A percentile compares a stretch with the other conserved stretches of the same genome.
phyloP scores from a whole-genome alignment of 1,284 basidiomycete genomes.

The Ceratobasidium sp. region DNA sequence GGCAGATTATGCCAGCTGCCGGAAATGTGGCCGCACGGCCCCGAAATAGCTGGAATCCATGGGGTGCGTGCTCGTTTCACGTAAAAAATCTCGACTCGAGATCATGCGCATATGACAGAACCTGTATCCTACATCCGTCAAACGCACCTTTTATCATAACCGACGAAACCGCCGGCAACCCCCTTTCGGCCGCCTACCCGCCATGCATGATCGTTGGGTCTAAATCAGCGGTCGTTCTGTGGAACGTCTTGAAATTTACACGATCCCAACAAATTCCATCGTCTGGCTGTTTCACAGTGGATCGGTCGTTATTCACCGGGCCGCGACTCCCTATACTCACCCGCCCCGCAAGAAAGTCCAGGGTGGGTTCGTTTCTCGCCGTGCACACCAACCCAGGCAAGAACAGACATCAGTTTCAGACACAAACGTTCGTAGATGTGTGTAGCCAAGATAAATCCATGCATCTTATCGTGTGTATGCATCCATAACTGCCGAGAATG shows the following conservation, averaged over 20 bases:
- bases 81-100: background rate
- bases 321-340: background rate
- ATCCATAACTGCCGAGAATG: background rate
- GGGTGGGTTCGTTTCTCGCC: background rate
- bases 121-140: no score
- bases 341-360: background rate
- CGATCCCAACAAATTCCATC: background rate
- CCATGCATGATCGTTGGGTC: no score
- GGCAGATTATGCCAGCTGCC: background rate
- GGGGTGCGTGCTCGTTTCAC: background rate
- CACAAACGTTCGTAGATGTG: background rate
- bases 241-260: background rate
- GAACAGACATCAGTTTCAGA: background rate
- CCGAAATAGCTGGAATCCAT: background rate
- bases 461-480: background rate
- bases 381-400: background rate
- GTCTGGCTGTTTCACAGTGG: background rate
- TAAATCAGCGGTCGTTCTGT: no score
- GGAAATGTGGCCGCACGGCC: background rate
- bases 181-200: background rate
- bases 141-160: no score
- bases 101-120: background rate
- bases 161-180: background rate
- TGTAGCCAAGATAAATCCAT: background rate
- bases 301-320: background rate